These are phyloP conservation scores for Lepidium didymum DNA, from an alignment of 345 rosid species.

Conservation along the genomic window DNA sequence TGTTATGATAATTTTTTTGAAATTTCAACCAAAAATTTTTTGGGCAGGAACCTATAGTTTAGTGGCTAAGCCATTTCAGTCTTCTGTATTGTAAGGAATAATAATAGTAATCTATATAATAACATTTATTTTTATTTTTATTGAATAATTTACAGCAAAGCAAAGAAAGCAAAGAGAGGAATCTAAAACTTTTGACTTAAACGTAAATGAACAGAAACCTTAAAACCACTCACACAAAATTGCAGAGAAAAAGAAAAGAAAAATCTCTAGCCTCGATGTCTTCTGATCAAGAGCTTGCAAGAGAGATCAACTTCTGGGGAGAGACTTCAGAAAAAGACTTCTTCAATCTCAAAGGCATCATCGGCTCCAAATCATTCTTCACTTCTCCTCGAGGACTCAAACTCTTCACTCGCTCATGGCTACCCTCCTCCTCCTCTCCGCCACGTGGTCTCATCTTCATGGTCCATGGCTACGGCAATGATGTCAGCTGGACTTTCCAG, in stretches of 20 bases:
- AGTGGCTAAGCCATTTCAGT: no score
- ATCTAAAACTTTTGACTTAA: no score
- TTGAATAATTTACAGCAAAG: no score
- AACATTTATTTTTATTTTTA: no score
- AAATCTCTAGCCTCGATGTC: constrained; percentile 11
- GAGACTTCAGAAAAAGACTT: constrained; percentile 50
- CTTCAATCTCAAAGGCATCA: constrained; percentile 50
- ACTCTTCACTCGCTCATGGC: constrained; percentile 78
- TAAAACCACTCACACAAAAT: not conserved
- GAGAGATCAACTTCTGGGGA: constrained; percentile 53
- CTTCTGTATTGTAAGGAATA: no score
- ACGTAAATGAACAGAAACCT: no score
- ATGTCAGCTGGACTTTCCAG: constrained; percentile 80
- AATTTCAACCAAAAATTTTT: no score
- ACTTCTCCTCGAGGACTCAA: constrained; percentile 71
- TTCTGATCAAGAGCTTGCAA: constrained; percentile 12
- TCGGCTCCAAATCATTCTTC: constrained; percentile 49
- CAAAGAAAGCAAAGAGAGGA: no score
- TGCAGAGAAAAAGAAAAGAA: not conserved
- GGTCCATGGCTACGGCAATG: constrained; percentile 86
- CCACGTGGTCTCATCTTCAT: constrained; percentile 62
- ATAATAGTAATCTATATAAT: no score
- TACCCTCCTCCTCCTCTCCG: constrained; percentile 35
- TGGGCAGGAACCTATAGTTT: no score
- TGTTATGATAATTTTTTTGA: no score